A percentile compares a stretch with the other conserved stretches of the same genome.
These are phyloP conservation scores for Colletotrichum tropicicola DNA, from an alignment of 2,329 filamentous ascomycete species.

Conservation along the genomic window DNA sequence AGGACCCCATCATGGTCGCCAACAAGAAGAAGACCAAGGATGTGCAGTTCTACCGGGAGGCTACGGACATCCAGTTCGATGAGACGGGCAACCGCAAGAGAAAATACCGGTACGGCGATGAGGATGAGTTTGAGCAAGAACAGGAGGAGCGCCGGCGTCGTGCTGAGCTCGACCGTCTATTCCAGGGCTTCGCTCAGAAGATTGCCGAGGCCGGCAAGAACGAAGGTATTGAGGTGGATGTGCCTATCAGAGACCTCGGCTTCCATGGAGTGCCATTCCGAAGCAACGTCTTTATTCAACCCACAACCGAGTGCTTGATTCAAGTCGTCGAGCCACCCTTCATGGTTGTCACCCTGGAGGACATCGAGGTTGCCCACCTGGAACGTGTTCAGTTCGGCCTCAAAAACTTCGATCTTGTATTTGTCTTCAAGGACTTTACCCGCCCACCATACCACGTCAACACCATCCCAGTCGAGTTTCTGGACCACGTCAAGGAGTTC, in stretches of 20 bases:
- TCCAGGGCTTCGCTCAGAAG: slow-evolving; percentile 96
- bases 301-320: slow-evolving; percentile 95
- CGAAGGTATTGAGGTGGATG: slow-evolving; percentile 91
- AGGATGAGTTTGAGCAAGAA: slow-evolving; percentile 98
- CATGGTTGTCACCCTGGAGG: slow-evolving; percentile 92
- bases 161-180: slow-evolving; percentile 92
- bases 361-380: slow-evolving; percentile 95
- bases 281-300: slow-evolving; percentile 94
- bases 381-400: slow-evolving; percentile 96
- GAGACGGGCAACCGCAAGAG: slow-evolving; percentile 98
- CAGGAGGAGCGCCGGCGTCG: slow-evolving; percentile 94
- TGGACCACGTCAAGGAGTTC: slow-evolving; percentile 98
- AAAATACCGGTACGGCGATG: slow-evolving; percentile 96
- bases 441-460: slow-evolving; percentile 94
- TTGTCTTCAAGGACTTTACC: slow-evolving; percentile 97
- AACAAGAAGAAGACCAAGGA: slow-evolving; percentile 99
- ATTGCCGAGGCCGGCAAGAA: slow-evolving; percentile 94
- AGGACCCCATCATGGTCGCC: slow-evolving; percentile 97
- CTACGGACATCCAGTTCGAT: slow-evolving; percentile 98
- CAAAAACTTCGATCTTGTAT: slow-evolving; percentile 98
- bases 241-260: slow-evolving; percentile 94
- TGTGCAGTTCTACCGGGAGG: slow-evolving; percentile 97
- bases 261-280: slow-evolving; percentile 97
- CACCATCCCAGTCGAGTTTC: slow-evolving; percentile 93
- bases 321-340: slow-evolving; percentile 98